A percentile compares a stretch with the other conserved stretches of the same genome.
phyloP scores from a whole-genome alignment of 257 asterid species.

The Knoxia roxburghii region DNA sequence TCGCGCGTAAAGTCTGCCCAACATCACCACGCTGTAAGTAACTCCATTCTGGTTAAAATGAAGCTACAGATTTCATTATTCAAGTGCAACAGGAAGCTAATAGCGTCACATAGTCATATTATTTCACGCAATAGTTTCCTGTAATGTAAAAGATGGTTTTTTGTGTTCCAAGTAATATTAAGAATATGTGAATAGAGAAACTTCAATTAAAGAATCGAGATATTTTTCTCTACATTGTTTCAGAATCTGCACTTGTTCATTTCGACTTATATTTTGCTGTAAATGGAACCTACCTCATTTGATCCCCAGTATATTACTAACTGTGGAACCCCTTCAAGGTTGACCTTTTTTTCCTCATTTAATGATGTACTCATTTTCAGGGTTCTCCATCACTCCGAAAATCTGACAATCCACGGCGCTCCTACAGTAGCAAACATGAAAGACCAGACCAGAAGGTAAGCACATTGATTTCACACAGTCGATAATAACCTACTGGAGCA shows the following conservation, averaged over 20 bases:
- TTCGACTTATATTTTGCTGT: not conserved
- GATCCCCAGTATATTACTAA: not conserved
- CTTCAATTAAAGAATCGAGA: not conserved
- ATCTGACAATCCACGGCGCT: constrained; percentile 24
- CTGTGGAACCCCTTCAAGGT: not conserved
- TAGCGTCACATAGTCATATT: not conserved
- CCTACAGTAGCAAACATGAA: constrained; percentile 23
- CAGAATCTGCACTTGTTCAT: not conserved
- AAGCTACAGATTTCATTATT: not conserved
- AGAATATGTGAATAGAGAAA: not conserved
- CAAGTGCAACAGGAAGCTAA: not conserved
- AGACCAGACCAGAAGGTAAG: constrained; percentile 41
- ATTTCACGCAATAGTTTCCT: not conserved
- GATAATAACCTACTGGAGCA: not conserved
- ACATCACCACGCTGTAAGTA: constrained; percentile 41
- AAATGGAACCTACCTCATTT: not conserved
- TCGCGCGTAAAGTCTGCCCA: constrained; percentile 22
- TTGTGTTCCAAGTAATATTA: not conserved
- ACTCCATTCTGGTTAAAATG: not conserved
- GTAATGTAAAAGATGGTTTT: not conserved
- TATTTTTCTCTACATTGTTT: not conserved
- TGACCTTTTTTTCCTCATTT: constrained; percentile 1
- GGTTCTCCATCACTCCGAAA: constrained; percentile 26
- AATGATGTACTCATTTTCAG: constrained; percentile 28
- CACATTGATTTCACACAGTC: constrained; percentile 10